A percentile compares a stretch with the other conserved stretches of the same genome.
Evolutionary conservation across 352 stramenopile genomes (phyloP).

Genomic region (Peronospora tabacina): DNA sequence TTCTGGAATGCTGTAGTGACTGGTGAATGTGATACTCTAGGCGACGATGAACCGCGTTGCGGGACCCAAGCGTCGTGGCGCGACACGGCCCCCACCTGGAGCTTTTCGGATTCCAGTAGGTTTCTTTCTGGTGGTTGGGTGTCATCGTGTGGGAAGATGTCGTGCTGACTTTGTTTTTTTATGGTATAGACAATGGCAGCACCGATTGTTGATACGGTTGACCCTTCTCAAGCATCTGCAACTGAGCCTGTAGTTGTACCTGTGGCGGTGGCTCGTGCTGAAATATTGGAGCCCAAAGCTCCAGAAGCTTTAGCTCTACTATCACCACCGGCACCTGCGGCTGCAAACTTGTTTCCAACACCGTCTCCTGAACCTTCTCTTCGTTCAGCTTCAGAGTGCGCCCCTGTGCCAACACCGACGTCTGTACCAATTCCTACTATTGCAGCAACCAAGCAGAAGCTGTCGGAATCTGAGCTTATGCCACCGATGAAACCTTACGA

Average conservation of each 20-base stretch:
- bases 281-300: conserved; percentile 12
- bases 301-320: conserved; percentile 5
- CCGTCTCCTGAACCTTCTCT: conserved; percentile 3
- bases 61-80: conserved; percentile 70
- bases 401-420: conserved; percentile 4
- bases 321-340: conserved; percentile 10
- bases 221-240: conserved; percentile 13
- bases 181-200: conserved; percentile 35
- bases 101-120: conserved; percentile 55
- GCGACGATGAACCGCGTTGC: conserved; percentile 69
- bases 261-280: not conserved
- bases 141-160: not conserved
- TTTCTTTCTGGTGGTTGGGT: conserved; percentile 5
- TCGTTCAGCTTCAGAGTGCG: conserved; percentile 9
- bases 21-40: conserved; percentile 25
- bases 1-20: not conserved
- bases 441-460: conserved; percentile 13
- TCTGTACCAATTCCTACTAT: conserved; percentile 12
- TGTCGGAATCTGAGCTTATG: conserved; percentile 23
- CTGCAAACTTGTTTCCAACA: conserved; percentile 18
- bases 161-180: conserved; percentile 7
- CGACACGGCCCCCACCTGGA: conserved; percentile 49
- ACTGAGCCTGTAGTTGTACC: conserved; percentile 4
- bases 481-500: conserved; percentile 33
- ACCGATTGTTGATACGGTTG: conserved; percentile 25